phyloP scores from a whole-genome alignment of 371 early-diverging fungal genomes.

The Mucor irregularis region DNA sequence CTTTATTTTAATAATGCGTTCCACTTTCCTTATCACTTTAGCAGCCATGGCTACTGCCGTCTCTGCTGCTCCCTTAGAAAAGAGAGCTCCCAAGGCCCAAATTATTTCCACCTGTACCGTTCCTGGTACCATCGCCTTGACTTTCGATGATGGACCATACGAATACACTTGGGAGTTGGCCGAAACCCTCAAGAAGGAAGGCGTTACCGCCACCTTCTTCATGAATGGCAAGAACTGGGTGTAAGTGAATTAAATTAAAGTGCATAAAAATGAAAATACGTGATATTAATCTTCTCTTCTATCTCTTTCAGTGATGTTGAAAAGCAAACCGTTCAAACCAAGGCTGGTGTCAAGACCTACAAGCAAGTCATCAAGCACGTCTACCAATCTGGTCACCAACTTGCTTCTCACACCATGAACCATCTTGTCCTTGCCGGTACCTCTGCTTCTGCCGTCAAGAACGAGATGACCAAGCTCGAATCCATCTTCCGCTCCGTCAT shows the following conservation, averaged over 20 bases:
- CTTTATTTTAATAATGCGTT: conserved; percentile 15
- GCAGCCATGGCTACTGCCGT: conserved; percentile 24
- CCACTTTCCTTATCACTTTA: conserved; percentile 23
- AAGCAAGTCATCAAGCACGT: conserved; percentile 34
- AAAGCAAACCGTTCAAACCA: conserved; percentile 21
- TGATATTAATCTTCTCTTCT: background rate
- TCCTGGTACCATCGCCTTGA: conserved; percentile 34
- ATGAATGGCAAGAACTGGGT: conserved; percentile 53
- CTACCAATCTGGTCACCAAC: conserved; percentile 43
- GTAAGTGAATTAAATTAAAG: conserved; percentile 10
- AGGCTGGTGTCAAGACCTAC: conserved; percentile 26
- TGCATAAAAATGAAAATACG: background rate
- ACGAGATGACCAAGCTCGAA: conserved; percentile 25
- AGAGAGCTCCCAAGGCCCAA: conserved; percentile 25
- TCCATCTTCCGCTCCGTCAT: conserved; percentile 18
- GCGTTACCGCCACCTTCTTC: conserved; percentile 66
- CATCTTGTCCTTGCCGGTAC: conserved; percentile 34
- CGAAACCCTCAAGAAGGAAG: conserved; percentile 36
- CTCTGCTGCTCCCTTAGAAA: conserved; percentile 22
- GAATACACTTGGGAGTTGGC: conserved; percentile 48
- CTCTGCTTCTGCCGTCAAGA: conserved; percentile 6
- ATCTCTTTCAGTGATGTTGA: conserved; percentile 18
- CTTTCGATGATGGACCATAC: conserved; percentile 68
- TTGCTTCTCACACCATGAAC: conserved; percentile 47
- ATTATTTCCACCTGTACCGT: conserved; percentile 26